Evolutionary conservation across 164 flowering plant species (phyloP), one percentile per base, ranked within the genome.

Genomic region (Malania oleifera): DNA sequence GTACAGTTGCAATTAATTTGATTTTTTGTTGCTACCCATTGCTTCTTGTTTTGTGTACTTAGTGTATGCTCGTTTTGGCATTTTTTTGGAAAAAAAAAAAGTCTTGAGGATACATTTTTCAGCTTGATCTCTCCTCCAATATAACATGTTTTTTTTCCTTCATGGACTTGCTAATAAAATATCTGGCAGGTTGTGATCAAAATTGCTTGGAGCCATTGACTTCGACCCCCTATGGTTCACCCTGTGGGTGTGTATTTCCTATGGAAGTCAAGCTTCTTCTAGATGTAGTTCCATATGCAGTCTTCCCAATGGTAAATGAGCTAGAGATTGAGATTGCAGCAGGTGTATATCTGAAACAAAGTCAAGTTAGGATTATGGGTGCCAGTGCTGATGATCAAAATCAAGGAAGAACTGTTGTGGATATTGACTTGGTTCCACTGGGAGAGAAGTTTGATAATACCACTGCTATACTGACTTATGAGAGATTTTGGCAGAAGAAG

Each of bases 401-500:
- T 72, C 89, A 85, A 68, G 96, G 76, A 54, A 89, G 68, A 58
- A 84, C 96, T 27, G 63, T 81, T n/a, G 91, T 95, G 46, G 89
- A 86, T 54, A 76, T 91, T 50, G 73, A 90, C 70, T 70, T 95
- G 82, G 89, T 95, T 52, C 99, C 99, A 20, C 72, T 95, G 31
- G 96, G 92, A 45, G 95, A 90, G 59, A 90, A 82, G 68, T 95
- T 95, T 84, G 99, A 95, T 75, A 85, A 79, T 59, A 84, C 91
- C 7, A 86, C 99, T 58, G 99, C 99, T 29, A 65, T 66, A 7
- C 81, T 95, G 50, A 95, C 74, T n/a, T 88, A 73, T 56, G 82
- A 88, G 48, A 82, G 97, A 63, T 72, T 95, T 66, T 73, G 75
- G 80, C 78, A 80, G 54, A 85, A 82, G 70, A 87, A 84, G 66